A percentile compares a stretch with the other conserved stretches of the same genome.
These are phyloP conservation scores for Xylaria sp. DNA, from an alignment of 2,329 filamentous ascomycete species.

Conservation along the genomic window DNA sequence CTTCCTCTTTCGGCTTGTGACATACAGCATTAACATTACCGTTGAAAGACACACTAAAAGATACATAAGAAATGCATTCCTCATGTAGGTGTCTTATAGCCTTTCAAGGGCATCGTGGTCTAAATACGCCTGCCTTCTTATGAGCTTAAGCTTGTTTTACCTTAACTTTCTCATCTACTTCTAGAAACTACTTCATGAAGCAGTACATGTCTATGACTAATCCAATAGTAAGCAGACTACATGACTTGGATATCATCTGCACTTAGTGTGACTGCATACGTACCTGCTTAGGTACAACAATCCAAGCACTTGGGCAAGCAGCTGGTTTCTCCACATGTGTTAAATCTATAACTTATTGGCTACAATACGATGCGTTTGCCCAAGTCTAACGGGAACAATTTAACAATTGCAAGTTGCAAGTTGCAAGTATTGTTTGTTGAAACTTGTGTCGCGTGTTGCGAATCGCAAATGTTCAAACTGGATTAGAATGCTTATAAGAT, in stretches of 20 bases:
- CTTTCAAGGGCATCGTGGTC: neutral
- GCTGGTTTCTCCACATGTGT: neutral
- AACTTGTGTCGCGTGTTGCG: neutral
- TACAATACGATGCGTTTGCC: neutral
- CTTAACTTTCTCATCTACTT: neutral
- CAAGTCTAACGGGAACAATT: neutral
- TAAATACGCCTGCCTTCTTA: neutral
- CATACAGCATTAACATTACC: neutral
- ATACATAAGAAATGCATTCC: neutral
- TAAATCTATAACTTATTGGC: slow-evolving; percentile 8
- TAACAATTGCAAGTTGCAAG: neutral
- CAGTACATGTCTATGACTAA: neutral
- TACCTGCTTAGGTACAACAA: neutral
- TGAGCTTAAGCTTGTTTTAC: slow-evolving; percentile 1
- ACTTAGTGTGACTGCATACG: neutral
- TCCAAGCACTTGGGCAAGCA: neutral
- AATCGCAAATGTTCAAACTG: neutral
- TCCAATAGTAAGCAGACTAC: slow-evolving; percentile 9
- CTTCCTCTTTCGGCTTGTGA: neutral
- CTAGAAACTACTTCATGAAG: neutral
- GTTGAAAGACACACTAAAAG: too few species aligned
- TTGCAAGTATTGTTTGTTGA: neutral
- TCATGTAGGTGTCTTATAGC: neutral
- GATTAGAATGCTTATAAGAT: neutral
- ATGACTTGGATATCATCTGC: neutral